A percentile compares a stretch with the other conserved stretches of the same genome.
phyloP scores from a whole-genome alignment of 2,329 filamentous ascomycete species.

The Lachnellula cervina region DNA sequence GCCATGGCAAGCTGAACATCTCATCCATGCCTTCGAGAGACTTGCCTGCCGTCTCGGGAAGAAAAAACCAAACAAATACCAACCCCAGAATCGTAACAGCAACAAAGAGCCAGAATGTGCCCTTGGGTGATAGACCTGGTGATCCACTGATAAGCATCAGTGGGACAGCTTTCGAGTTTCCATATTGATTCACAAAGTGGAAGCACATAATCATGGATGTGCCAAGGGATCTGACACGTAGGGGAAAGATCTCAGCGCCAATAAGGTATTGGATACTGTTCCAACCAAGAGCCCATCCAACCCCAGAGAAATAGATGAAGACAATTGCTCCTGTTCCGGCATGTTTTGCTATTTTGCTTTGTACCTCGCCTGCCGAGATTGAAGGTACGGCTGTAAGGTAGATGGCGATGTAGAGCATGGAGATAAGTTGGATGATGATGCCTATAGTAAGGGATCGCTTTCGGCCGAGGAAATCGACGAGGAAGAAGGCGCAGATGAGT shows the following conservation, averaged over 20 bases:
- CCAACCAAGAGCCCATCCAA: constrained; percentile 50
- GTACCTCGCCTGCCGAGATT: constrained; percentile 1
- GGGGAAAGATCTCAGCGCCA: constrained; percentile 39
- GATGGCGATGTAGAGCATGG: constrained; percentile 37
- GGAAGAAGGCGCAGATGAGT: constrained; percentile 49
- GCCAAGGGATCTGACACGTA: constrained; percentile 18
- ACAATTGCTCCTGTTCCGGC: constrained; percentile 48
- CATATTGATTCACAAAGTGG: constrained; percentile 73
- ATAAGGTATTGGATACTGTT: constrained; percentile 57
- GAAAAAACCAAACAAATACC: constrained; percentile 39
- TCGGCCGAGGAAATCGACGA: constrained; percentile 54
- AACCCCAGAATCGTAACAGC: constrained; percentile 34
- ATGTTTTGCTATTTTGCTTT: constrained; percentile 4
- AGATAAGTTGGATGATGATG: constrained; percentile 35
- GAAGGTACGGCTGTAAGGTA: constrained; percentile 37
- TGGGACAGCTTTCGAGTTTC: constrained; percentile 69
- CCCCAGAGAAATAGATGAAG: constrained; percentile 67
- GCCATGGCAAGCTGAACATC: constrained; percentile 10
- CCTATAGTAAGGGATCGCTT: constrained; percentile 40
- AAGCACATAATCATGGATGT: constrained; percentile 24
- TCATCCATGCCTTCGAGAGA: constrained; percentile 19
- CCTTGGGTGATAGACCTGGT: constrained; percentile 26
- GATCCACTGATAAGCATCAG: constrained; percentile 60
- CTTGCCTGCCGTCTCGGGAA: constrained; percentile 43
- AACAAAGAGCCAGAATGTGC: constrained; percentile 42